Base-by-base conservation (phyloP, 2,329 filamentous ascomycete species). In the Colletotrichum camelliae region DNA sequence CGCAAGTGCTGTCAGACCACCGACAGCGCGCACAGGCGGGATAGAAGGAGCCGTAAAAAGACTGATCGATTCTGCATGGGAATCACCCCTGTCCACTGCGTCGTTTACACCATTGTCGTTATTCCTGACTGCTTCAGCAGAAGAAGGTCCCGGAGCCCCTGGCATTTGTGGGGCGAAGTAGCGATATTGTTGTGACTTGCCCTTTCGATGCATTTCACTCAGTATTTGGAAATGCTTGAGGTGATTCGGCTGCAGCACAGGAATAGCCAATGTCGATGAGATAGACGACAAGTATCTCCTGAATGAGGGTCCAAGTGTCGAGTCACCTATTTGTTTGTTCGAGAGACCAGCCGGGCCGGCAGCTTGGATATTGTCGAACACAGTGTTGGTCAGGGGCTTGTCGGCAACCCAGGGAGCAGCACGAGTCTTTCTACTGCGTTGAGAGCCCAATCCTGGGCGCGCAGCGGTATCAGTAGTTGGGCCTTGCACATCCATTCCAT, bases 351-450 rank as follows among this genome's bases (percentile, higher is more conserved):
- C 70, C 5, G 77, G 21, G 29, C 82, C 81, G 16, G 80, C 79
- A 31, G 81, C 80, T 65, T 81, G 81, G 74, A 85, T 83, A 18
- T 83, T 81, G 35, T 85, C 83, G 62, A 82, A 84, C 7, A 81
- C 76, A 2, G 81, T 81, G 43, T 80, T 82, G 3, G 79, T 75
- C 7, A 85, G 77, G 1, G 82, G 83, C 57, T 84, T 84, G 33
- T 84, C 81, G 12, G 82, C 81, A 66, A 75, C 79, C 83, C 83
- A 84, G 21, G 77, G 64, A 16, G 65, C 35, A 18, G 61, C 39
- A n/a, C 60, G 74, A 31, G 57, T 73, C 37, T 58, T 74, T 13
- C 24, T 39, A 21, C 15, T 37, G 18, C 48, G 65, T 21, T 43
- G n/a, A 21, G 35, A 18, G 27, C 7, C 24, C 27, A 52, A 8